A percentile compares a stretch with the other conserved stretches of the same genome.
These are phyloP conservation scores for Hygrocybe coccinea DNA, from an alignment of 768 basidiomycete species.

Conservation along the genomic window DNA sequence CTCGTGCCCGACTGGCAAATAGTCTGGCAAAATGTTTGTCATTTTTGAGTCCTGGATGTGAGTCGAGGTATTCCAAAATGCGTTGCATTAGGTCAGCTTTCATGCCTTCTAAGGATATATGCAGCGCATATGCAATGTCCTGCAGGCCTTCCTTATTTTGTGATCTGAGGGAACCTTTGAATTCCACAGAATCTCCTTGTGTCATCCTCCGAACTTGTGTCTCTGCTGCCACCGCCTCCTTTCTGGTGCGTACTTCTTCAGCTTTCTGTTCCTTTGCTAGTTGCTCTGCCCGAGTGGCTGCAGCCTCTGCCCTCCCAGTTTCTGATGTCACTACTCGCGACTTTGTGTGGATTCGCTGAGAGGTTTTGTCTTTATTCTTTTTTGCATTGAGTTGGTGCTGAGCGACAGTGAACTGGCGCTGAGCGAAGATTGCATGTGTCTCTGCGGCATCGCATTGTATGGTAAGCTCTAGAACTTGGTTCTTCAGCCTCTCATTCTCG, in stretches of 20 bases:
- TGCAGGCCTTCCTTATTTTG: conserved; percentile 10
- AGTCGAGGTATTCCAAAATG: conserved; percentile 8
- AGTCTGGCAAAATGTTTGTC: conserved; percentile 10
- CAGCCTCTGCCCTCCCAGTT: neutral
- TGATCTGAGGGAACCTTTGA: conserved; percentile 5
- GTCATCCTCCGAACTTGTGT: neutral
- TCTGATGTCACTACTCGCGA: neutral
- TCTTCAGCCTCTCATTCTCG: neutral
- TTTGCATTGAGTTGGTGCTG: conserved; percentile 2
- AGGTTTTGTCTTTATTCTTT: neutral
- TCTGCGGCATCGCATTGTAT: neutral
- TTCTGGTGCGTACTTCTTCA: neutral
- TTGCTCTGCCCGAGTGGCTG: neutral
- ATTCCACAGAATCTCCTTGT: conserved; percentile 5
- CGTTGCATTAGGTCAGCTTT: conserved; percentile 4
- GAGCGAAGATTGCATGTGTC: neutral
- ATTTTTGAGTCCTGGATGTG: conserved; percentile 4
- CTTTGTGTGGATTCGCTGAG: neutral
- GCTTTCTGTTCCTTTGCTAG: conserved; percentile 8
- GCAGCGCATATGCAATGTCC: conserved; percentile 10
- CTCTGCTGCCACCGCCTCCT: conserved; percentile 6
- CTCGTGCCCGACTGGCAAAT: conserved; percentile 1
- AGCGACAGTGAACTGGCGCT: neutral
- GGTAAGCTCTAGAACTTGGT: neutral
- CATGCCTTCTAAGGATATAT: conserved; percentile 1